These are phyloP conservation scores for Penicillium sumatraense DNA, from an alignment of 2,329 filamentous ascomycete species.

Conservation along the genomic window DNA sequence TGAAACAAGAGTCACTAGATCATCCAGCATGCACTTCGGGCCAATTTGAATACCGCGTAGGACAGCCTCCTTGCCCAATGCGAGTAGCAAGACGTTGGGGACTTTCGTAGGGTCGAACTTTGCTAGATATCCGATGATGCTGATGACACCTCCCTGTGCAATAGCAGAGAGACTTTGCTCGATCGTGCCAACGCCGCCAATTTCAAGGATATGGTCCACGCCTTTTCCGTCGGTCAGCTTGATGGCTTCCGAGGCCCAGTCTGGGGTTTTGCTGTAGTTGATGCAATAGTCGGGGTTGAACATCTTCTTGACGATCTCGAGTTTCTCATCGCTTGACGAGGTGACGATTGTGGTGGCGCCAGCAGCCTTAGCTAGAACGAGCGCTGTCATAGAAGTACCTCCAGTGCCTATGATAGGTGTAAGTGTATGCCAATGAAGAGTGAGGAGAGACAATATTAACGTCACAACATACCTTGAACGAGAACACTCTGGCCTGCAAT, in stretches of 20 bases:
- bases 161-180: conserved; percentile 46
- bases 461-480: conserved; percentile 28
- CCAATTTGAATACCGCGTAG: conserved; percentile 5
- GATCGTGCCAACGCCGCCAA: conserved; percentile 48
- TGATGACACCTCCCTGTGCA: conserved; percentile 45
- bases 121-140: conserved; percentile 37
- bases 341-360: conserved; percentile 52
- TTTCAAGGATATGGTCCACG: conserved; percentile 47
- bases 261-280: conserved; percentile 49
- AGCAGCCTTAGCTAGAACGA: conserved; percentile 49
- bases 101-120: not conserved
- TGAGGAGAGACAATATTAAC: not conserved
- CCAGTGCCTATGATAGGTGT: conserved; percentile 41
- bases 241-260: conserved; percentile 47
- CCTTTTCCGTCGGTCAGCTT: conserved; percentile 46
- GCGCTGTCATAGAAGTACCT: conserved; percentile 45
- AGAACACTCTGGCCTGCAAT: conserved; percentile 23
- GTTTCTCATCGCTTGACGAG: conserved; percentile 47
- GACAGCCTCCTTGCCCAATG: conserved; percentile 7
- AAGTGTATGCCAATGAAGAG: not conserved
- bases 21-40: conserved; percentile 6
- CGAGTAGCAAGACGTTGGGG: conserved; percentile 6
- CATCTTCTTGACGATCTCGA: conserved; percentile 33
- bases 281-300: conserved; percentile 48
- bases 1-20: conserved; percentile 2